Percentiles rank a stretch among this genome's conserved stretches.
These are phyloP conservation scores for Claviceps quebecensis DNA, from an alignment of 2,329 filamentous ascomycete species.

Conservation along the genomic window DNA sequence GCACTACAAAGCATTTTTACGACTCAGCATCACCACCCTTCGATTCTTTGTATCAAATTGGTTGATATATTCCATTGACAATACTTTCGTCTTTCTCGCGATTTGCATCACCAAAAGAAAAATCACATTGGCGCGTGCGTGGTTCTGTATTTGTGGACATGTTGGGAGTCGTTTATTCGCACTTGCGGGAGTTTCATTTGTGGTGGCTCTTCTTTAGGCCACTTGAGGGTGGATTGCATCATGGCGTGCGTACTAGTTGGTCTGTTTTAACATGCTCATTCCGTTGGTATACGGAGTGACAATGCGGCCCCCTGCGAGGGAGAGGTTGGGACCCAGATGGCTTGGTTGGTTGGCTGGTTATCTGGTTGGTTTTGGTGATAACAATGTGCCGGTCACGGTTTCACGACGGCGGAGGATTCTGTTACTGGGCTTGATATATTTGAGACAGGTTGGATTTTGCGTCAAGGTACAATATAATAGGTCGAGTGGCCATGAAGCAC, in stretches of 20 bases:
- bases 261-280: too few relatives aligned
- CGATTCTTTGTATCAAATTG: slow-evolving; percentile 31
- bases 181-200: not conserved
- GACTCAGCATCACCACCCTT: slow-evolving; percentile 24
- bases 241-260: too few relatives aligned
- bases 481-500: too few relatives aligned
- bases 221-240: too few relatives aligned
- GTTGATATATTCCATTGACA: slow-evolving; percentile 16
- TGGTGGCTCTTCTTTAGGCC: too few relatives aligned
- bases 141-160: slow-evolving; percentile 8
- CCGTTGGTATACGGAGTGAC: too few relatives aligned
- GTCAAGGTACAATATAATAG: too few relatives aligned
- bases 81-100: slow-evolving; percentile 7
- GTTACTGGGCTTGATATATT: too few relatives aligned
- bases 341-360: too few relatives aligned
- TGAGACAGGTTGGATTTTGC: too few relatives aligned
- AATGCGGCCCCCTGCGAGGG: too few relatives aligned
- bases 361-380: slow-evolving; percentile 8
- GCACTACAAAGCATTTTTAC: slow-evolving; percentile 21
- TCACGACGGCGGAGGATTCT: slow-evolving; percentile 7
- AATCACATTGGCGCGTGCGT: slow-evolving; percentile 14
- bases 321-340: too few relatives aligned
- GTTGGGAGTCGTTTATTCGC: not conserved
- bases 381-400: slow-evolving; percentile 19
- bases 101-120: slow-evolving; percentile 12